These are phyloP conservation scores for Cladosporium sp. DNA, from an alignment of 2,329 filamentous ascomycete species.

Conservation along the genomic window DNA sequence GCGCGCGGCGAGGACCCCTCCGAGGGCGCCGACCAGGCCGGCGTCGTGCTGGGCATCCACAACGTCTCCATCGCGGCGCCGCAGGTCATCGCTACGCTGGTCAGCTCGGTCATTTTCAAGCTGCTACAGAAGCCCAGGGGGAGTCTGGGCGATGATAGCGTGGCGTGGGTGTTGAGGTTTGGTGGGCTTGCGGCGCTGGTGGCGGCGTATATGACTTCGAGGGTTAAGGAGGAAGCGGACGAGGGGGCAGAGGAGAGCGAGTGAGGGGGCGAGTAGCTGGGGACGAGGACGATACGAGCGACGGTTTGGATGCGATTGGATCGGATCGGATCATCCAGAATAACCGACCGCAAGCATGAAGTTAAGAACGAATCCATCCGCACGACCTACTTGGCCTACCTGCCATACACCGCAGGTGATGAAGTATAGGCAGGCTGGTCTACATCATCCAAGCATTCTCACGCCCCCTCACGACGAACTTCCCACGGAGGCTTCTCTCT, in stretches of 20 bases:
- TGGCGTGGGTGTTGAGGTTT: conserved; percentile 78
- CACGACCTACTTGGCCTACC: too few relatives aligned
- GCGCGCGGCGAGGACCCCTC: conserved; percentile 47
- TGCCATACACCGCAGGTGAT: too few relatives aligned
- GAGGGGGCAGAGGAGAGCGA: neutral
- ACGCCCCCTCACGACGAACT: too few relatives aligned
- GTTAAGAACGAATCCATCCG: too few relatives aligned
- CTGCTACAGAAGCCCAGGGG: conserved; percentile 82
- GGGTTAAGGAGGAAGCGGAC: conserved; percentile 55
- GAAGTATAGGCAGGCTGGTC: too few relatives aligned
- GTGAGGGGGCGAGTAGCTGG: too few relatives aligned
- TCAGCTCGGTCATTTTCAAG: conserved; percentile 78
- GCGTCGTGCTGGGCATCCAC: conserved; percentile 88
- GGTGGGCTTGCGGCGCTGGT: conserved; percentile 73
- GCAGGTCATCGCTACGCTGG: conserved; percentile 82
- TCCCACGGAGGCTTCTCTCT: too few relatives aligned
- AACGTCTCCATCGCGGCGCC: conserved; percentile 91
- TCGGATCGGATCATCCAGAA: too few relatives aligned
- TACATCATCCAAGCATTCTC: too few relatives aligned
- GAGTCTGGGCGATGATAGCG: conserved; percentile 75
- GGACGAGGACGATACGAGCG: too few relatives aligned
- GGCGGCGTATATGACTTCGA: conserved; percentile 66
- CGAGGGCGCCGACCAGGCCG: conserved; percentile 64
- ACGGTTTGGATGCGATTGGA: too few relatives aligned
- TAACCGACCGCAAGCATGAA: too few relatives aligned